phyloP scores from a whole-genome alignment of 2,329 filamentous ascomycete genomes.

The Penicillium vulpinum region DNA sequence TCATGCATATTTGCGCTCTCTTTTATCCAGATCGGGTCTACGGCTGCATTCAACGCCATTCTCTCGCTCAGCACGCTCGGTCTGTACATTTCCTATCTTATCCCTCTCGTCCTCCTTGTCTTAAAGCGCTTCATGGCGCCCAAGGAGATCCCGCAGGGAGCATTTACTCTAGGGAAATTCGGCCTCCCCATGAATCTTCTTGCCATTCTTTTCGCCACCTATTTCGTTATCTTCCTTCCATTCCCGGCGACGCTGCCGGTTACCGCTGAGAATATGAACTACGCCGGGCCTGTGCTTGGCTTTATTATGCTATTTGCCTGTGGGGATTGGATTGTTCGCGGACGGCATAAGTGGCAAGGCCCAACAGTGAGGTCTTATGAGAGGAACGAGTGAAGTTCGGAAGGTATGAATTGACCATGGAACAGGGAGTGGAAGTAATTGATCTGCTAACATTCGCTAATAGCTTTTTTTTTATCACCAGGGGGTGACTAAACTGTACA shows the following conservation, averaged over 20 bases:
- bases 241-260: slow-evolving; percentile 35
- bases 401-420: background rate
- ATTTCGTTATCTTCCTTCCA: slow-evolving; percentile 32
- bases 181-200: slow-evolving; percentile 30
- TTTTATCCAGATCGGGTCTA: slow-evolving; percentile 52
- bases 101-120: slow-evolving; percentile 42
- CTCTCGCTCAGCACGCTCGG: slow-evolving; percentile 52
- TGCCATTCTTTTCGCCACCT: slow-evolving; percentile 32
- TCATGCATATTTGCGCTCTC: slow-evolving; percentile 31
- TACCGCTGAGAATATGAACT: slow-evolving; percentile 37
- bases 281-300: slow-evolving; percentile 28
- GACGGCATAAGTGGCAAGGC: slow-evolving; percentile 25
- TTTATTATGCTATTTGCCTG: slow-evolving; percentile 26
- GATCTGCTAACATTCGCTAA: background rate
- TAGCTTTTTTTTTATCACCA: background rate
- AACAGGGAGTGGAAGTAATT: background rate
- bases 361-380: slow-evolving; percentile 17
- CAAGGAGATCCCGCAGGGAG: slow-evolving; percentile 23
- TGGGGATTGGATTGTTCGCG: slow-evolving; percentile 26
- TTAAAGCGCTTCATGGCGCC: slow-evolving; percentile 20
- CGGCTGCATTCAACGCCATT: slow-evolving; percentile 54
- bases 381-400: background rate
- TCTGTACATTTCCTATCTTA: slow-evolving; percentile 53
- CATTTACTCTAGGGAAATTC: slow-evolving; percentile 31
- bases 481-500: background rate